These are phyloP conservation scores for Melocanna baccifera DNA, from an alignment of 176 grass and related monocot genomes.

Conservation along the genomic window DNA sequence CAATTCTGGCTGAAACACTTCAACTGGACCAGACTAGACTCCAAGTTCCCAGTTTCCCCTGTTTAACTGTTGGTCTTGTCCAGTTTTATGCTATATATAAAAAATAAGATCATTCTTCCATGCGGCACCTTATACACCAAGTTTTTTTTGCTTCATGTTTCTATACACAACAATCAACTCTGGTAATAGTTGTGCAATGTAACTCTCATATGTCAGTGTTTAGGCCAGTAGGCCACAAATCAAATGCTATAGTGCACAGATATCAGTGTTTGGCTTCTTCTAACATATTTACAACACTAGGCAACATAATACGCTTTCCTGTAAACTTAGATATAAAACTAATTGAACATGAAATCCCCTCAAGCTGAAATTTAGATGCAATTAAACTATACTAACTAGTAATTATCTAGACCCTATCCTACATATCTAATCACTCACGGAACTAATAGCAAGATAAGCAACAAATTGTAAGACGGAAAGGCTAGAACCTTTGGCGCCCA, in stretches of 20 bases:
- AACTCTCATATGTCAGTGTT: background rate
- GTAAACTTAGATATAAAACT: background rate
- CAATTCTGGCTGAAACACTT: background rate
- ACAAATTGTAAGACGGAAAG: background rate
- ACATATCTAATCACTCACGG: background rate
- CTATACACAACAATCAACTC: background rate
- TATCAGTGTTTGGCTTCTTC: background rate
- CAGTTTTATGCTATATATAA: background rate
- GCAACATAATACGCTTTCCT: background rate
- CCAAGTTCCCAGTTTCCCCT: background rate
- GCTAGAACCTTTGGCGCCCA: constrained; percentile 58
- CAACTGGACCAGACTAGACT: background rate
- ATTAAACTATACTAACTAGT: background rate
- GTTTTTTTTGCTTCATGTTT: background rate
- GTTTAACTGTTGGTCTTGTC: background rate
- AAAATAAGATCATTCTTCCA: background rate
- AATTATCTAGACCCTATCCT: background rate
- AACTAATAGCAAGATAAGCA: background rate
- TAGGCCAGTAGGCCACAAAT: background rate
- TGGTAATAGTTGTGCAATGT: background rate
- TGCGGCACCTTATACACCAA: background rate
- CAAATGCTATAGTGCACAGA: background rate
- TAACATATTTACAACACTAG: background rate
- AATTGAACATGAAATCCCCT: background rate
- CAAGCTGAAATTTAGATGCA: background rate